Evolutionary conservation across 805 yeast species (phyloP).

Genomic region (Teunomyces funiuensis): DNA sequence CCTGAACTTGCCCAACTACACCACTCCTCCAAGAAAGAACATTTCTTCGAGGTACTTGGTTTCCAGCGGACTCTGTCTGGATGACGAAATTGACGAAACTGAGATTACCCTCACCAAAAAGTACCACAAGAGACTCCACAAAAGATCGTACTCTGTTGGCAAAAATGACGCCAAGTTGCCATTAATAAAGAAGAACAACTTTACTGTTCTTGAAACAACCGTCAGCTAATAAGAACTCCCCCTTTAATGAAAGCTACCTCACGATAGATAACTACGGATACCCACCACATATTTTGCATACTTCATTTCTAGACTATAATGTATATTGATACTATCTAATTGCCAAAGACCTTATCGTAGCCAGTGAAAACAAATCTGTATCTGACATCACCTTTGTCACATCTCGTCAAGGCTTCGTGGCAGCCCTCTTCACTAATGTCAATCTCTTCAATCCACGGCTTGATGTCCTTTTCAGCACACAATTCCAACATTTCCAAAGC

Average conservation of each 20-base stretch:
- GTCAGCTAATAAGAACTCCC: slow-evolving; percentile 2
- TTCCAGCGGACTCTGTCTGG: slow-evolving; percentile 7
- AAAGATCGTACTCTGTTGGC: slow-evolving; percentile 40
- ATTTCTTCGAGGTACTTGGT: slow-evolving; percentile 19
- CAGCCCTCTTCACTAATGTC: slow-evolving; percentile 54
- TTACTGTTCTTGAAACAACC: slow-evolving; percentile 17
- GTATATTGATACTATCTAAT: slow-evolving; percentile 5
- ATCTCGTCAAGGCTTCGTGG: slow-evolving; percentile 53
- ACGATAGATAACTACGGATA: neutral
- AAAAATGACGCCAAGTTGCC: slow-evolving; percentile 35
- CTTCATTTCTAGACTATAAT: neutral
- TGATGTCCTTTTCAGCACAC: slow-evolving; percentile 57
- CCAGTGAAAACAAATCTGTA: slow-evolving; percentile 64
- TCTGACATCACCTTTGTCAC: slow-evolving; percentile 55
- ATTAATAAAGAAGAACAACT: slow-evolving; percentile 33
- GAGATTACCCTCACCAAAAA: slow-evolving; percentile 13
- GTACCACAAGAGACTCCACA: slow-evolving; percentile 14
- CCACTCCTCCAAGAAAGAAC: slow-evolving; percentile 34
- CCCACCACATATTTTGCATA: neutral
- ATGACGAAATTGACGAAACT: slow-evolving; percentile 19
- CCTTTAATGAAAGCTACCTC: too few species aligned
- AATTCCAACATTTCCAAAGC: slow-evolving; percentile 64
- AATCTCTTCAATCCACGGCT: slow-evolving; percentile 63
- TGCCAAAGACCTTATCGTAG: slow-evolving; percentile 48
- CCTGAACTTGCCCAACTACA: slow-evolving; percentile 28